Base-by-base conservation (phyloP, 768 basidiomycete species). In the Filobasidium floriforme region DNA sequence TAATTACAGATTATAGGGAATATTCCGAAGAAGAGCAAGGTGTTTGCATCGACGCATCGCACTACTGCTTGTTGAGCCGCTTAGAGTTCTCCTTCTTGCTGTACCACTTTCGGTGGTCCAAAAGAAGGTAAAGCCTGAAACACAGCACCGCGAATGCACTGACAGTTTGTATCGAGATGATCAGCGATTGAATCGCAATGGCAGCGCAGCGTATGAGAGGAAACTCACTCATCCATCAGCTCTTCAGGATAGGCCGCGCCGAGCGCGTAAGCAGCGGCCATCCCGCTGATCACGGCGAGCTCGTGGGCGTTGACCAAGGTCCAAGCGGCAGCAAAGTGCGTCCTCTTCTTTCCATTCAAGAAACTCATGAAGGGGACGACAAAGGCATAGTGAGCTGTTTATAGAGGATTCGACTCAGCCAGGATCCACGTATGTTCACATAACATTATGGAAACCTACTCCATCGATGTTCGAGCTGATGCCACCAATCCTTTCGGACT, bases 251-350 rank as follows among this genome's bases (percentile, higher is more conserved):
- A 80, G 60, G 62, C 59, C 0, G 79, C 80, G 9, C 80, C 80
- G 22, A 81, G 71, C 61, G 76, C 69, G 68, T 80, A 80, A 0
- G 80, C 80, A 0, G 80, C 79, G 0, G 80, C 79, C 73, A 74
- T 73, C n/a, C 64, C 79, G 0, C 70, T 72, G 60, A 80, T 77
- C 60, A 75, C 67, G 51, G 76, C 79, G 11, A 77, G 69, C 69
- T 80, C 80, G 70, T 80, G 80, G 0, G 78, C 76, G 60, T 81
- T 80, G 62, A 80, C 80, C 19, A 81, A 68, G 0, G 80, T 81
- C 80, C 80, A 81, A 6, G 79, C 75, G 7, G 72, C 80, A 9
- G 79, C 79, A 67, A 72, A 81, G 10, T 73, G 75, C 2, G 77
- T 79, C 68, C 74, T 72, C 60, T 73, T 74, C 22, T 65, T 52